phyloP scores from a whole-genome alignment of 352 stramenopile genomes.

The Phytophthora litchii region DNA sequence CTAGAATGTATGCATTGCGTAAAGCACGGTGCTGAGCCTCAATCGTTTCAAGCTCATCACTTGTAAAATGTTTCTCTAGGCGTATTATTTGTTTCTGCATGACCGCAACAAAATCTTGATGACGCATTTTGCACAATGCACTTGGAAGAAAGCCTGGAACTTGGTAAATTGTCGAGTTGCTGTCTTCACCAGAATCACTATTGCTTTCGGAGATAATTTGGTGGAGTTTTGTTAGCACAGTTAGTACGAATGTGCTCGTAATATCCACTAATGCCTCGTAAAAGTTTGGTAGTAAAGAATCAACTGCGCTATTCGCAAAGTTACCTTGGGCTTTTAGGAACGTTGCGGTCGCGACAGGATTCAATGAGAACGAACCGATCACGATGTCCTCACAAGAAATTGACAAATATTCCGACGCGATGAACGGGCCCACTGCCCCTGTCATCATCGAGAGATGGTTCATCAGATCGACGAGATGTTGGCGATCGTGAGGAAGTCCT shows the following conservation, averaged over 20 bases:
- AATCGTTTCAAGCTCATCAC: conserved; percentile 24
- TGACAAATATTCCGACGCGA: conserved; percentile 26
- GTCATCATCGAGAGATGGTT: conserved; percentile 27
- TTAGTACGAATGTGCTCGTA: conserved; percentile 29
- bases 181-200: background rate
- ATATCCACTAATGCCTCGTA: conserved; percentile 21
- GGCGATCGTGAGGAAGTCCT: conserved; percentile 18
- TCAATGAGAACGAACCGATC: conserved; percentile 28
- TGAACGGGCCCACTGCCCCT: conserved; percentile 26
- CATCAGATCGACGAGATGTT: conserved; percentile 26
- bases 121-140: conserved; percentile 23
- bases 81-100: conserved; percentile 24
- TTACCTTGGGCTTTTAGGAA: conserved; percentile 32
- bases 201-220: conserved; percentile 20
- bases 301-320: conserved; percentile 11
- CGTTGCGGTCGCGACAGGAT: conserved; percentile 11
- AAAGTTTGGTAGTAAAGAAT: conserved; percentile 12
- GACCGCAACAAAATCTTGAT: conserved; percentile 31
- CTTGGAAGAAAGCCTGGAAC: conserved; percentile 22
- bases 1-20: conserved; percentile 26
- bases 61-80: conserved; percentile 23
- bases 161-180: background rate
- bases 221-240: conserved; percentile 25
- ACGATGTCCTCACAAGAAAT: conserved; percentile 35
- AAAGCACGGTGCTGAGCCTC: conserved; percentile 31